These are phyloP conservation scores for Capsella rubella DNA, from an alignment of 441 rosid genomes.

Conservation along the genomic window DNA sequence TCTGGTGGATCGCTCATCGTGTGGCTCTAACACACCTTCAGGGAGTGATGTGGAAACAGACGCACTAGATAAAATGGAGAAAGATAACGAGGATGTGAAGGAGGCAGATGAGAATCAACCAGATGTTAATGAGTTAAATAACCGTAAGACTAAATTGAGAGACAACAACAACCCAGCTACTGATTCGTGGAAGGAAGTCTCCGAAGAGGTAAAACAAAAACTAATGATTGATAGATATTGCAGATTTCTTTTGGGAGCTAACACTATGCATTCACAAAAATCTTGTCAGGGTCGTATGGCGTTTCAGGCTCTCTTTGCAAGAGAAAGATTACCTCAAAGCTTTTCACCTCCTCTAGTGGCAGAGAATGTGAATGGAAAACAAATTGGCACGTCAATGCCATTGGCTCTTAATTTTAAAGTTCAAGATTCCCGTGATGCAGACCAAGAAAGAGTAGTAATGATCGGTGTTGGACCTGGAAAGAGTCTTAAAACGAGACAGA, in stretches of 20 bases:
- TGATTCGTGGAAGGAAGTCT: constrained; percentile 94
- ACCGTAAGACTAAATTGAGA: constrained; percentile 64
- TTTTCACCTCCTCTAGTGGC: constrained; percentile 73
- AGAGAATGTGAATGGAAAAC: constrained; percentile 50
- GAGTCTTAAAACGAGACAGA: constrained; percentile 57
- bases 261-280: constrained; percentile 14
- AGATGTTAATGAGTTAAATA: constrained; percentile 51
- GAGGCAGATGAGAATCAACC: constrained; percentile 57
- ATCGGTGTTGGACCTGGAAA: constrained; percentile 65
- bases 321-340: constrained; percentile 92
- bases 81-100: constrained; percentile 64
- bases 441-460: constrained; percentile 56
- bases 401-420: constrained; percentile 53
- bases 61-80: constrained; percentile 66
- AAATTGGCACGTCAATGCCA: constrained; percentile 41
- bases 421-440: constrained; percentile 35
- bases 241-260: not conserved
- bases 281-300: constrained; percentile 84
- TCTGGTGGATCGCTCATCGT: constrained; percentile 83
- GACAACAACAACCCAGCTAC: constrained; percentile 51
- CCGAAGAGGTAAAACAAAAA: constrained; percentile 67
- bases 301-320: constrained; percentile 89
- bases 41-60: constrained; percentile 89
- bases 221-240: constrained; percentile 7
- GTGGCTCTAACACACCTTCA: constrained; percentile 93